Evolutionary conservation across 495 filamentous ascomycete genomes (phyloP), one percentile per base, ranked within the genome.

Genomic region (Penicillium goetzii): DNA sequence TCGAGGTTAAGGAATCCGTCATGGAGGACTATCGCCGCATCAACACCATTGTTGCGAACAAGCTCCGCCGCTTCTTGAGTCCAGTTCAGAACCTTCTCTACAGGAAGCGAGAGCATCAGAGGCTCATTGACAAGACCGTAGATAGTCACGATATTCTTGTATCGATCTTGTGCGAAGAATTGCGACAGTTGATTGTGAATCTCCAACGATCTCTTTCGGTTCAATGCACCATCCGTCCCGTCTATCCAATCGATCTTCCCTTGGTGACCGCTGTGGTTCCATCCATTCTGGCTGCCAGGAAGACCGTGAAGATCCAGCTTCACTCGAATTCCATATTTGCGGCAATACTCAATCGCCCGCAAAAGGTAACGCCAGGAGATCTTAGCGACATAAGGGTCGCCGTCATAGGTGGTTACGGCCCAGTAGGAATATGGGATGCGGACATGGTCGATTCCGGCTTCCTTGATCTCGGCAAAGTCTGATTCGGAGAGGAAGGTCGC

Each of bases 401-500:
- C 90, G 34, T 90, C 87, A 72, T 96, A 96, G 0, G 89, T 91
- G 50, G 84, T 86, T 3, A 98, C 88, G 0, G 92, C 92, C 96
- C 96, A 99, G 81, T 99, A 99, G 2, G 90, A 90, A 73, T 90
- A 98, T 2, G 89, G 92, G 38, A 99, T 96, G 53, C 96, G 90
- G 11, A 99, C 90, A 74, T 99, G 95, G 74, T 99, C 96, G 14
- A 99, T 87, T 1, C 95, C 96, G 2, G 96, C 96, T 26, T 88
- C 88, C 34, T 83, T 83, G 62, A 99, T 98, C 32, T 93, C 89
- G 25, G 80, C 81, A 72, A 98, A 96, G 26, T 92, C 92, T 55
- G 88, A 78, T 68, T 95, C 91, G 0, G 84, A 90, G 26, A 97
- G 86, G 72, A 97, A 98, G 5, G 84, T 85, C 3, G 93, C 86